Evolutionary conservation across 2,329 filamentous ascomycete species (phyloP).

Genomic region (Talaromyces atroroseus): DNA sequence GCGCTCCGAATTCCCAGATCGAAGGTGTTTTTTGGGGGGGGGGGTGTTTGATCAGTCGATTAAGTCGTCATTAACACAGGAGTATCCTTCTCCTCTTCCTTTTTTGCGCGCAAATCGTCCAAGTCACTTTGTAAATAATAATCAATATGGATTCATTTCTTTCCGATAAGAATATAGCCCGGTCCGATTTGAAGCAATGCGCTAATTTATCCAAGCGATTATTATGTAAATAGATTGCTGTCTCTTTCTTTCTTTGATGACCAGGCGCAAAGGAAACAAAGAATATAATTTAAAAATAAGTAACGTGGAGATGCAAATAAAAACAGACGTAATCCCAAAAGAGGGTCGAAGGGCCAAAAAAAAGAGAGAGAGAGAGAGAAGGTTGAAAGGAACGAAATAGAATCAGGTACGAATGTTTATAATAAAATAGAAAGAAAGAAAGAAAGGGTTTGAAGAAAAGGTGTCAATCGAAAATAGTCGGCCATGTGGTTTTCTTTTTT

Average conservation of each 20-base stretch:
- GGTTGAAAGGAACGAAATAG: not conserved
- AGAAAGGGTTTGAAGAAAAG: not conserved
- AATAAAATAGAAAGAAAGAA: slow-evolving; percentile 1
- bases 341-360: not conserved
- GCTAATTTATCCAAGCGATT: not conserved
- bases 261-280: slow-evolving; percentile 12
- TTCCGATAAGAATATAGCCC: not conserved
- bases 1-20: not conserved
- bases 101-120: not conserved
- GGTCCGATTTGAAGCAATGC: not conserved
- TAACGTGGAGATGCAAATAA: slow-evolving; percentile 4
- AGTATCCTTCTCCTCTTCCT: not conserved
- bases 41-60: not conserved
- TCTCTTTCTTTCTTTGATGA: not conserved
- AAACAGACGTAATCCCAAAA: not conserved
- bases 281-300: slow-evolving; percentile 14
- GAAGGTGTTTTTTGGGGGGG: not conserved
- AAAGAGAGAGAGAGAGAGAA: not conserved
- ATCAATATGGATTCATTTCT: not conserved
- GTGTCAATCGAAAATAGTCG: slow-evolving; percentile 7
- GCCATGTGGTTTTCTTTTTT: slow-evolving; percentile 12
- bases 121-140: not conserved
- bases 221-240: not conserved
- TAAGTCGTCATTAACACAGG: not conserved
- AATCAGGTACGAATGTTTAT: not conserved